Evolutionary conservation across 805 yeast genomes (phyloP).

Genomic region (Nakazawaea sp.): DNA sequence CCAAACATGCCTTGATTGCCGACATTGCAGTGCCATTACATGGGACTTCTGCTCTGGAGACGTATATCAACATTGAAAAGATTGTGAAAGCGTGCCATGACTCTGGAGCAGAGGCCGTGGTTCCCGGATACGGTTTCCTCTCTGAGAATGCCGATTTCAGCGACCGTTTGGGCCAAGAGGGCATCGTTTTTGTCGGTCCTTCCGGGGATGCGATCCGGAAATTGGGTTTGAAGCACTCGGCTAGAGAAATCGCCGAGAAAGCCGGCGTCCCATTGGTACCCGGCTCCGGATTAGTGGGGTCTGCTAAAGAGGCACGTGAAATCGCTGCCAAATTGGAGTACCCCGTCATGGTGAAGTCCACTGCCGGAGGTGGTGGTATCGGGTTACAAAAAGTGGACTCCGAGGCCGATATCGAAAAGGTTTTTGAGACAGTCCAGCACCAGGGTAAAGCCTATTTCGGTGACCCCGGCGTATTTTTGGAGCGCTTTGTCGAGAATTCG

Average conservation of each 20-base stretch:
- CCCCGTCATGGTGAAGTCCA: conserved; percentile 94
- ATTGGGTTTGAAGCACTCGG: conserved; percentile 92
- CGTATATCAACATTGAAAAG: conserved; percentile 81
- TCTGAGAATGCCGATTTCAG: conserved; percentile 97
- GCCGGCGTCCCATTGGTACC: conserved; percentile 98
- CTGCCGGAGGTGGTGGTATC: conserved; percentile 99
- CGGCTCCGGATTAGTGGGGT: conserved; percentile 80
- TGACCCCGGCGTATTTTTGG: conserved; percentile 92
- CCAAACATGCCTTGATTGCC: conserved; percentile 80
- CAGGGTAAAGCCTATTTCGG: conserved; percentile 93
- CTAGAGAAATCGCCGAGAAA: conserved; percentile 82
- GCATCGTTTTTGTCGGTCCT: conserved; percentile 94
- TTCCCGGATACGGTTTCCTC: conserved; percentile 96
- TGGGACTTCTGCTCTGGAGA: conserved; percentile 85
- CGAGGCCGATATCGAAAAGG: conserved; percentile 72
- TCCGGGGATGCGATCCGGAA: conserved; percentile 87
- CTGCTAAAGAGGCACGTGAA: conserved; percentile 66
- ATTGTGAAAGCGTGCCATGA: conserved; percentile 79
- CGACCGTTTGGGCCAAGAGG: conserved; percentile 76
- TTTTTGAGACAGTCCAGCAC: conserved; percentile 86
- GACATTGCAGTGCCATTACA: conserved; percentile 75
- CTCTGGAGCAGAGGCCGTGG: conserved; percentile 87
- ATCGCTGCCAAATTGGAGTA: conserved; percentile 73
- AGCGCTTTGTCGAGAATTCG: conserved; percentile 89
- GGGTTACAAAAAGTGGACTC: conserved; percentile 92